Evolutionary conservation across 192 early-diverging fungal species (phyloP).

Genomic region (Rhizoclosmatium sp.): DNA sequence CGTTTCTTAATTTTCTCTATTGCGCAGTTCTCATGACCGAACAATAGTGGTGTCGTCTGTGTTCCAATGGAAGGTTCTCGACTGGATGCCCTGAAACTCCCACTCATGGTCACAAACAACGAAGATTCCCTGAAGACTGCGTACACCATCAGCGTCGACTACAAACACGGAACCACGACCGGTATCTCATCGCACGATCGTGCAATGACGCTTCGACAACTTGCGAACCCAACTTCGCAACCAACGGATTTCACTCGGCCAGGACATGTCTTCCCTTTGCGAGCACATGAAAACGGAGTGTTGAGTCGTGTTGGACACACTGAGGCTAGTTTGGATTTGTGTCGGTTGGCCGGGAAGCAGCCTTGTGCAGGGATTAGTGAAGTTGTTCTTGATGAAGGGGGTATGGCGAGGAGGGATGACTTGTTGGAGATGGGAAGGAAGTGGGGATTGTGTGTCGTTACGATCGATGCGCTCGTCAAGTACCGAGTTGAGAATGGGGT

Average conservation of each 20-base stretch:
- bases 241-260: conserved; percentile 83
- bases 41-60: conserved; percentile 86
- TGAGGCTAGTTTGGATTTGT: conserved; percentile 90
- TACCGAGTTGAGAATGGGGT: conserved; percentile 66
- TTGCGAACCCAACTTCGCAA: conserved; percentile 74
- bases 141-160: conserved; percentile 93
- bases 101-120: conserved; percentile 92
- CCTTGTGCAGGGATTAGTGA: conserved; percentile 94
- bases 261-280: conserved; percentile 94
- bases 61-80: conserved; percentile 80
- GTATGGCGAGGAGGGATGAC: conserved; percentile 95
- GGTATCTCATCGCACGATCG: conserved; percentile 96
- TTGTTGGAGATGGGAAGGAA: conserved; percentile 84
- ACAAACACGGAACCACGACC: conserved; percentile 82
- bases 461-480: conserved; percentile 84
- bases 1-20: not conserved
- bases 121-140: conserved; percentile 92
- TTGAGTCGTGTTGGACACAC: conserved; percentile 93
- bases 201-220: conserved; percentile 74
- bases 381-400: conserved; percentile 89
- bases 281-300: conserved; percentile 82
- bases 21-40: not conserved
- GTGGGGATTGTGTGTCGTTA: conserved; percentile 85
- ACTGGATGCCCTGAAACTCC: conserved; percentile 84
- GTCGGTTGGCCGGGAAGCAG: conserved; percentile 78